A percentile compares a stretch with the other conserved stretches of the same genome.
These are phyloP conservation scores for Paraphoma sp. DNA, from an alignment of 2,329 filamentous ascomycete species.

Conservation along the genomic window DNA sequence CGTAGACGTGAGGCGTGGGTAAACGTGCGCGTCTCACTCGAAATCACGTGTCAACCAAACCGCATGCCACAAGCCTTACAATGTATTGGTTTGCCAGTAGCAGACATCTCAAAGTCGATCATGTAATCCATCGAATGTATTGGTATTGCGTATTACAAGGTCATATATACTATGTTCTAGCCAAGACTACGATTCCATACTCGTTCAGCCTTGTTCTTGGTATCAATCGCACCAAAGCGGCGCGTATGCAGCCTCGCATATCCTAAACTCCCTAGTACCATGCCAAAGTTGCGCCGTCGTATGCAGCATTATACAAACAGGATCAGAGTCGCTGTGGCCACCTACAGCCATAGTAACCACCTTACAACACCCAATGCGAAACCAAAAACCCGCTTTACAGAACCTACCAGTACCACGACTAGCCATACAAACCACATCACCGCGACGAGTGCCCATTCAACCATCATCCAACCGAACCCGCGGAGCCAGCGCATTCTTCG, in stretches of 20 bases:
- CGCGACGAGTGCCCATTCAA: conserved; percentile 88
- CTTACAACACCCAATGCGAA: conserved; percentile 66
- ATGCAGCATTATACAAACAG: conserved; percentile 7
- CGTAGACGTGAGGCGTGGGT: conserved; percentile 14
- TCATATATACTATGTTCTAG: too few relatives aligned
- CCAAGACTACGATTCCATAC: too few relatives aligned
- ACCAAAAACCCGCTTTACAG: conserved; percentile 68
- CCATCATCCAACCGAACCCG: conserved; percentile 76
- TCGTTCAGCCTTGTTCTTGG: background rate
- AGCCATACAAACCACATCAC: conserved; percentile 97
- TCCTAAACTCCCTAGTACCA: background rate
- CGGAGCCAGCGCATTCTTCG: conserved; percentile 77
- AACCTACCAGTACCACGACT: conserved; percentile 76
- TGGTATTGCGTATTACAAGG: too few relatives aligned
- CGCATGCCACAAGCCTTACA: background rate
- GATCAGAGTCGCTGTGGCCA: background rate
- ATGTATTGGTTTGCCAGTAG: background rate
- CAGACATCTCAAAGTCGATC: too few relatives aligned
- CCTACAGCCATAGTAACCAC: conserved; percentile 78
- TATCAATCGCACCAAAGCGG: background rate
- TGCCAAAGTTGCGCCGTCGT: background rate
- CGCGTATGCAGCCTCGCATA: background rate
- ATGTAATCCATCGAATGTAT: too few relatives aligned
- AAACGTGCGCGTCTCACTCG: conserved; percentile 1
- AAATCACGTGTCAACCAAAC: conserved; percentile 9